phyloP scores from a whole-genome alignment of 1,139 yeast species.

The Sugiyamaella xylanicola region DNA sequence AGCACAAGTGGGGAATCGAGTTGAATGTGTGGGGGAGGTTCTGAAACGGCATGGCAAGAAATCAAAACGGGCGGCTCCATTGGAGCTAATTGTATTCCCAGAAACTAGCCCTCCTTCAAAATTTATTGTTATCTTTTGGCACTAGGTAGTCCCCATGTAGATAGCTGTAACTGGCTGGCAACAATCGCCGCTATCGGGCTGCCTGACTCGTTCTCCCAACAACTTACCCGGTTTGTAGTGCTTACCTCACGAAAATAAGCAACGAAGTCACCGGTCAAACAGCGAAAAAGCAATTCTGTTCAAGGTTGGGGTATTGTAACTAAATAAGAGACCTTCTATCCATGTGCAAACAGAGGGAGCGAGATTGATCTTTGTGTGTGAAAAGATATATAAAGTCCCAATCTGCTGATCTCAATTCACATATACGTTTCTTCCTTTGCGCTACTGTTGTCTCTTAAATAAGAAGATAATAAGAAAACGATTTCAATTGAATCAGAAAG shows the following conservation, averaged over 20 bases:
- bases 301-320: not conserved
- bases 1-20: not conserved
- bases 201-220: not conserved
- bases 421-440: not conserved
- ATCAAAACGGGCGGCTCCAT: no score
- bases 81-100: no score
- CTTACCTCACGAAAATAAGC: not conserved
- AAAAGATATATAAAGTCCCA: constrained; percentile 12
- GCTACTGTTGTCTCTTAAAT: not conserved
- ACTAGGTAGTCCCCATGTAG: no score
- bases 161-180: no score
- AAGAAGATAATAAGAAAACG: not conserved
- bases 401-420: constrained; percentile 8
- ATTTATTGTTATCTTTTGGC: no score
- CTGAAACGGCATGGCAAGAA: not conserved
- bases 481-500: not conserved
- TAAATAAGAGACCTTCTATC: not conserved
- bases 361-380: constrained; percentile 11
- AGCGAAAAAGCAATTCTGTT: not conserved
- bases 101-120: no score
- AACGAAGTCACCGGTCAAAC: not conserved
- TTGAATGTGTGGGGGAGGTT: not conserved
- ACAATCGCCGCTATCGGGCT: not conserved
- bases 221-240: not conserved
- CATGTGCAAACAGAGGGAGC: not conserved